Evolutionary conservation across 768 basidiomycete genomes (phyloP).

Genomic region (Tylopilus intermedius): DNA sequence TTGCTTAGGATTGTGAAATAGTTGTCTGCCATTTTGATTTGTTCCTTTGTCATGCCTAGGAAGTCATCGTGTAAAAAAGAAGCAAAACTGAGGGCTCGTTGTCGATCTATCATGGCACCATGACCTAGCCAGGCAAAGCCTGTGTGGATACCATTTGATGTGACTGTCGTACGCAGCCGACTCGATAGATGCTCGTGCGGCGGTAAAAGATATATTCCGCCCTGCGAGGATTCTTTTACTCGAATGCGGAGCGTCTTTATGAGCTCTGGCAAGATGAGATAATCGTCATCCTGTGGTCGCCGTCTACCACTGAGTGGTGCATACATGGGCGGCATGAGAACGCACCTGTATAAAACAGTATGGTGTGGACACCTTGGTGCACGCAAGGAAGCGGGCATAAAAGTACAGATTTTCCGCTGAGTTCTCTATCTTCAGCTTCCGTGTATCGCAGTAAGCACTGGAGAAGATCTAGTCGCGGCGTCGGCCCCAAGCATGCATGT

Average conservation of each 20-base stretch:
- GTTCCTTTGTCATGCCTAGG: slow-evolving; percentile 43
- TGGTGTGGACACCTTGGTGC: slow-evolving; percentile 43
- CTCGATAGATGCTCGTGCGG: slow-evolving; percentile 58
- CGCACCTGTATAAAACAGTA: slow-evolving; percentile 62
- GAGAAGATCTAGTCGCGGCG: slow-evolving; percentile 36
- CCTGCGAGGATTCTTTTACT: slow-evolving; percentile 24
- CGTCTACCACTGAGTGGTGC: slow-evolving; percentile 1
- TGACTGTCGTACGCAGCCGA: slow-evolving; percentile 41
- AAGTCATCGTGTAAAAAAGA: slow-evolving; percentile 35
- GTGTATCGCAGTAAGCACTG: slow-evolving; percentile 36
- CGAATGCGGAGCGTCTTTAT: slow-evolving; percentile 46
- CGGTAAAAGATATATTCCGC: slow-evolving; percentile 51
- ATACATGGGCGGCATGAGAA: not conserved
- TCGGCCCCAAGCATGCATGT: not conserved
- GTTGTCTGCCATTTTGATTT: slow-evolving; percentile 66
- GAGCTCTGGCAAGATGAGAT: slow-evolving; percentile 53
- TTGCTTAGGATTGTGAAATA: slow-evolving; percentile 60
- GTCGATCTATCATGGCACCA: slow-evolving; percentile 49
- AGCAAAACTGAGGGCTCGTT: slow-evolving; percentile 44
- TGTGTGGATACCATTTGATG: slow-evolving; percentile 40
- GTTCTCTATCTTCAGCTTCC: slow-evolving; percentile 50
- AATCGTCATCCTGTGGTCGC: slow-evolving; percentile 59
- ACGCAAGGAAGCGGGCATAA: slow-evolving; percentile 57
- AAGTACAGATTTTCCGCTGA: slow-evolving; percentile 56
- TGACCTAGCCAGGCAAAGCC: slow-evolving; percentile 66